Base-by-base conservation (phyloP, 192 early-diverging fungal genomes). In the Chytriomyces hyalinus region DNA sequence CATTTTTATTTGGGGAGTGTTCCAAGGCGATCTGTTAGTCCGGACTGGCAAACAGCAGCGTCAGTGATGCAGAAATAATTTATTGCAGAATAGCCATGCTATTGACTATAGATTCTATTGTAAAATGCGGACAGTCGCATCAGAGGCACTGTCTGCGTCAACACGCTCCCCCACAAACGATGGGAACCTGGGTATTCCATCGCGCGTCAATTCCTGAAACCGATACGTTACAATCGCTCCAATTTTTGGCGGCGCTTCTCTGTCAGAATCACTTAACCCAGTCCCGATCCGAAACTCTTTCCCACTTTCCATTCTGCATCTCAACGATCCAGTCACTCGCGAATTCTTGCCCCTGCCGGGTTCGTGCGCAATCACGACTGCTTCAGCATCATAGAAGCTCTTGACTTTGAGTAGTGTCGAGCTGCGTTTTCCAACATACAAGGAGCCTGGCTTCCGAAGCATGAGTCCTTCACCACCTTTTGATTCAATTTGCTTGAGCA, bases 381-480 rank as follows among this genome's bases (percentile, higher is more conserved):
- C 91, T 60, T 93, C 92, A 9, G 89, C 36, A 67, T 93, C 92
- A 78, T 87, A 88, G 59, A 92, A 92, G 10, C 76, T 85, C 77
- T 93, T 93, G 80, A 93, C 86, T 78, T 93, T 93, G 63, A 90
- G 82, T 13, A 92, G 71, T 20, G 87, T 90, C 26, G 43, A 70
- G 59, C 82, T 86, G 13, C 90, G 85, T 36, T 83, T 87, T 46
- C 83, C 75, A 26, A 81, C 81, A 61, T 88, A 90, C 26, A 68
- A n/a, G 68, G 59, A 73, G 13, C 61, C 13, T 4, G 81, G 68
- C 22, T 81, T 47, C 46, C 90, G 65, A 46, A 92, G 77, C 92
- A 93, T 93, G 20, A 93, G 75, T 9, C 92, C 92, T 78, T 93
- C 92, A 24, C 89, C 92, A 9, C 92, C 92, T 47, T 80, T 68